Evolutionary conservation across 352 stramenopile species (phyloP).

Genomic region (Pythium phragmitis): DNA sequence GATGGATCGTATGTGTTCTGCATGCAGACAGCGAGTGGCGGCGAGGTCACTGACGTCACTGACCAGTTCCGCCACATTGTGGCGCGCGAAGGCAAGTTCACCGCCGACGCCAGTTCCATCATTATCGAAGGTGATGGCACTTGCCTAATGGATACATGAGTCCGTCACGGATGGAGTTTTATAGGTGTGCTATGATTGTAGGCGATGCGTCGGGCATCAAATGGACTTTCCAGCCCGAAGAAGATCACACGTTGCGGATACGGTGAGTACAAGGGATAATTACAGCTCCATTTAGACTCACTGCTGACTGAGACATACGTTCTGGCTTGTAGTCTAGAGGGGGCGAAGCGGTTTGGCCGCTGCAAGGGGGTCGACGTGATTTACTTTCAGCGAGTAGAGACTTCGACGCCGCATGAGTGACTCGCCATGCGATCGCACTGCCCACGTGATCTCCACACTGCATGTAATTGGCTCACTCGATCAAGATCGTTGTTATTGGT

Average conservation of each 20-base stretch:
- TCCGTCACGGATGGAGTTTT: background rate
- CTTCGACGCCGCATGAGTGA: background rate
- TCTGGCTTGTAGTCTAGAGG: constrained; percentile 45
- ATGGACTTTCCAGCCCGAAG: constrained; percentile 71
- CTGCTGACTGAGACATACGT: background rate
- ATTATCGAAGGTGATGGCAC: constrained; percentile 33
- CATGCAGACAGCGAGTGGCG: constrained; percentile 25
- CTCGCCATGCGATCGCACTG: background rate
- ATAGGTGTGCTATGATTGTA: constrained; percentile 3
- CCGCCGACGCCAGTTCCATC: constrained; percentile 27
- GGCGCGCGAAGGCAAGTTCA: constrained; percentile 41
- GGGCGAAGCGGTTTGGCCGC: constrained; percentile 62
- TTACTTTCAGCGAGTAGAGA: constrained; percentile 50
- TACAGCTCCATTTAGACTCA: background rate
- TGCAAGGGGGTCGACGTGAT: constrained; percentile 86
- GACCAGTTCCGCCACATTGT: constrained; percentile 54
- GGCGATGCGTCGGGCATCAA: constrained; percentile 52
- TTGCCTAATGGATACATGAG: background rate
- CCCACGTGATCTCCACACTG: background rate
- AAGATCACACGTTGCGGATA: constrained; percentile 60
- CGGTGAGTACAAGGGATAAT: constrained; percentile 29
- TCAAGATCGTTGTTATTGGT: background rate
- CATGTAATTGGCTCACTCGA: too few relatives aligned
- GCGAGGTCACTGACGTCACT: constrained; percentile 37
- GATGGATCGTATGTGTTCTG: constrained; percentile 41